phyloP scores from a whole-genome alignment of 176 grass and related monocot species.

The Elaeis guineensis region DNA sequence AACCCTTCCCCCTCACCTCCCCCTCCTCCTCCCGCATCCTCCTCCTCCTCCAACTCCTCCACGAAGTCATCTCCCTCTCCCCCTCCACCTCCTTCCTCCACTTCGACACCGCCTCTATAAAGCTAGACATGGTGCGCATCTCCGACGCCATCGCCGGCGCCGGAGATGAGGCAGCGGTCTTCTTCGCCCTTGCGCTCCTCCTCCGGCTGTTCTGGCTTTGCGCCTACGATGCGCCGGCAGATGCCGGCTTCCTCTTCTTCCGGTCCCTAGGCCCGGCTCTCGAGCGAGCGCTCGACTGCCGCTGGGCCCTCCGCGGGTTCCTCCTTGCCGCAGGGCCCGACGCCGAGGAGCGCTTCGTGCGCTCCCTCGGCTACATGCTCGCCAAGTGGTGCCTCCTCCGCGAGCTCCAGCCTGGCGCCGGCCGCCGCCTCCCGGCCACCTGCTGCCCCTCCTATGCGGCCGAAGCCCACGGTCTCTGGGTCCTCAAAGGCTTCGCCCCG shows the following conservation, averaged over 20 bases:
- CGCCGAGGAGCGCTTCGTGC: conserved; percentile 52
- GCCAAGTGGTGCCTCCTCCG: conserved; percentile 76
- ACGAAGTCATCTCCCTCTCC: conserved; percentile 41
- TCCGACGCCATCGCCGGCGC: not conserved
- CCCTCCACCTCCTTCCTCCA: conserved; percentile 23
- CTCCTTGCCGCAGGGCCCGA: conserved; percentile 54
- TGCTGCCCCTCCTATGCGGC: conserved; percentile 38
- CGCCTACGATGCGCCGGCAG: conserved; percentile 46
- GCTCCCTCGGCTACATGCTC: conserved; percentile 88
- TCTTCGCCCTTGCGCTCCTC: conserved; percentile 56
- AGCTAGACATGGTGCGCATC: conserved; percentile 25
- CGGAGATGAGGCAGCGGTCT: conserved; percentile 16
- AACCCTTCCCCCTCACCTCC: conserved; percentile 15
- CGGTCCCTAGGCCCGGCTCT: conserved; percentile 27
- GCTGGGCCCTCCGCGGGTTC: conserved; percentile 30
- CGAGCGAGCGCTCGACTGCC: conserved; percentile 29
- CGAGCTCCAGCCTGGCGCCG: conserved; percentile 33
- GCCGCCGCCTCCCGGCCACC: conserved; percentile 2
- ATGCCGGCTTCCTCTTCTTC: conserved; percentile 79
- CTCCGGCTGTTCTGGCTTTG: conserved; percentile 83
- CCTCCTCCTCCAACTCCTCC: conserved; percentile 58
- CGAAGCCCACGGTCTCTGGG: conserved; percentile 47
- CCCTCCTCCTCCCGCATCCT: conserved; percentile 5
- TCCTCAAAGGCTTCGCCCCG: conserved; percentile 65
- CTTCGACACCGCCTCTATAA: conserved; percentile 3